Evolutionary conservation across 2,329 filamentous ascomycete genomes (phyloP).

Genomic region (Phialocephala subalpina): DNA sequence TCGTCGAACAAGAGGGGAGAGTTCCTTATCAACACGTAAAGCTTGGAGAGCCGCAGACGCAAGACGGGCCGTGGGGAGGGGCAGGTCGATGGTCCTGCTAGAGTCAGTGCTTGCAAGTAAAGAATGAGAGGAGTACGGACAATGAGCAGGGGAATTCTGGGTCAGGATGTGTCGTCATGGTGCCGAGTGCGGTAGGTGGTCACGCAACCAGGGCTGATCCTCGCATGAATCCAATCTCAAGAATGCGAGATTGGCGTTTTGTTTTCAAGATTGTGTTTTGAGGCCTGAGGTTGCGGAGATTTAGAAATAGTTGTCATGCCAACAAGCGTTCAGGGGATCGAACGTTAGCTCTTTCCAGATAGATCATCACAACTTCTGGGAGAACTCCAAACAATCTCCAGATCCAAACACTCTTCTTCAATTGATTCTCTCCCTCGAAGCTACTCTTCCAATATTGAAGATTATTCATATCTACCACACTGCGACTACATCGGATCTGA

Average conservation of each 20-base stretch:
- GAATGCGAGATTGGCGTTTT: constrained; percentile 15
- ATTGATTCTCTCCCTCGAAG: constrained; percentile 22
- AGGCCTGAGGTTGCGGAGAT: background rate
- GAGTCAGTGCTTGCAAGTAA: background rate
- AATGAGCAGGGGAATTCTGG: constrained; percentile 68
- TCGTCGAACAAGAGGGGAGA: constrained; percentile 84
- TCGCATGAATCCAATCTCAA: constrained; percentile 33
- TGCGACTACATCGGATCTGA: constrained; percentile 14
- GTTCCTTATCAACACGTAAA: constrained; percentile 85
- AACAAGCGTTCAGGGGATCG: background rate
- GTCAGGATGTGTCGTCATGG: constrained; percentile 43
- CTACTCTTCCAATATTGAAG: constrained; percentile 22
- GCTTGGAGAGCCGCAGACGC: constrained; percentile 78
- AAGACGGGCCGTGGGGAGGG: constrained; percentile 82
- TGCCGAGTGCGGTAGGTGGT: constrained; percentile 16
- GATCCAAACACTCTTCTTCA: constrained; percentile 29
- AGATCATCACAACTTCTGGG: constrained; percentile 20
- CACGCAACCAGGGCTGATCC: constrained; percentile 3
- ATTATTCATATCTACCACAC: constrained; percentile 32
- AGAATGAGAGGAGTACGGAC: constrained; percentile 52
- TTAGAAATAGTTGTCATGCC: constrained; percentile 17
- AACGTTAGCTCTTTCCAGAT: constrained; percentile 30
- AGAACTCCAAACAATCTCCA: constrained; percentile 14
- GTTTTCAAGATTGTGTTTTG: constrained; percentile 14
- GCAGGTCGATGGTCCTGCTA: constrained; percentile 49